Evolutionary conservation across 2,329 filamentous ascomycete genomes (phyloP).

Genomic region (Ceratocystiopsis brevicomis): DNA sequence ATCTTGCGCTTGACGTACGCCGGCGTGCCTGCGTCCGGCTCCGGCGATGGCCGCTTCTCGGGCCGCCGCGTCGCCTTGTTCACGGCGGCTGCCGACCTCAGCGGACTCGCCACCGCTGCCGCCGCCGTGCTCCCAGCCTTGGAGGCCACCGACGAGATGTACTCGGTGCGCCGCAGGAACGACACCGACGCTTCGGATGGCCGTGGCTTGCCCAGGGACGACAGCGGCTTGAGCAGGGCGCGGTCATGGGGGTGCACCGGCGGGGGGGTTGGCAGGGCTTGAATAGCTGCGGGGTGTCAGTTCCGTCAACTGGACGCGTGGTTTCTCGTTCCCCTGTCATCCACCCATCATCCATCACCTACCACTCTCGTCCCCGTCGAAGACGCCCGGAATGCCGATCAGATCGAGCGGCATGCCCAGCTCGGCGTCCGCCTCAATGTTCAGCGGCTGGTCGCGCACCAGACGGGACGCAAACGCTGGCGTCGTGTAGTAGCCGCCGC

Average conservation of each 20-base stretch:
- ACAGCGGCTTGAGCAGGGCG: slow-evolving; percentile 62
- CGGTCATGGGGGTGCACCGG: slow-evolving; percentile 68
- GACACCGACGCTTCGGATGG: slow-evolving; percentile 62
- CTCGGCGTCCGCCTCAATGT: slow-evolving; percentile 94
- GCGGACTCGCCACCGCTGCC: not conserved
- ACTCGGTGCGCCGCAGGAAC: slow-evolving; percentile 90
- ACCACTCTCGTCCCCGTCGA: slow-evolving; percentile 91
- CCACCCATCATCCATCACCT: slow-evolving; percentile 13
- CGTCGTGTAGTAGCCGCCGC: slow-evolving; percentile 60
- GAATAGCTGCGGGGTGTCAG: slow-evolving; percentile 42
- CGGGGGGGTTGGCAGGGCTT: slow-evolving; percentile 53
- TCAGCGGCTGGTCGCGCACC: slow-evolving; percentile 77
- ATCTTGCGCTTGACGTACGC: slow-evolving; percentile 51
- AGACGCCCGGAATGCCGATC: slow-evolving; percentile 84
- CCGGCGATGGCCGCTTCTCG: slow-evolving; percentile 19
- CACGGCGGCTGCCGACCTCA: not conserved
- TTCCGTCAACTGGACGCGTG: not conserved
- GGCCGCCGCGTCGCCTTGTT: slow-evolving; percentile 17
- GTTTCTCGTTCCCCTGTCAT: no score
- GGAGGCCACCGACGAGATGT: slow-evolving; percentile 50
- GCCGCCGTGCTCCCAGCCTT: slow-evolving; percentile 18
- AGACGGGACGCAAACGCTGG: slow-evolving; percentile 79
- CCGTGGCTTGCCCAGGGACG: slow-evolving; percentile 69
- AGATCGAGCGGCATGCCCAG: slow-evolving; percentile 94
- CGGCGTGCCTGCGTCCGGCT: slow-evolving; percentile 36